These are phyloP conservation scores for Curvularia spicifera DNA, from an alignment of 2,329 filamentous ascomycete genomes.

Conservation along the genomic window DNA sequence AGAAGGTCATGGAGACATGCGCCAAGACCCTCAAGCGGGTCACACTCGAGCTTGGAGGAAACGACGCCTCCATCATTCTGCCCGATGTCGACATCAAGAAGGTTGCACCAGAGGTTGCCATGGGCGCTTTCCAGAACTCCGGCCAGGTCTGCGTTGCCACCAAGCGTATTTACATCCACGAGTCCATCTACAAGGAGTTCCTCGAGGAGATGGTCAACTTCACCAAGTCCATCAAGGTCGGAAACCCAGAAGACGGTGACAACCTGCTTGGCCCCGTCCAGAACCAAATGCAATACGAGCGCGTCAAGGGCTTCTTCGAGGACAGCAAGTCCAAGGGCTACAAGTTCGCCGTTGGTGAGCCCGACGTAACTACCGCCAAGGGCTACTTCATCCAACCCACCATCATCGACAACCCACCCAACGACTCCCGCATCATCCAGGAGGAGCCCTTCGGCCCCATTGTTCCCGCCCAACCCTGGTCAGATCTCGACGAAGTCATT, in stretches of 20 bases:
- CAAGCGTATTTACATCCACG: conserved; percentile 49
- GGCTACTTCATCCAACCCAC: conserved; percentile 68
- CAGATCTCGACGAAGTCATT: conserved; percentile 60
- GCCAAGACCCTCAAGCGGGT: conserved; percentile 65
- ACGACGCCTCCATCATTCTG: conserved; percentile 66
- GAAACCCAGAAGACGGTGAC: conserved; percentile 49
- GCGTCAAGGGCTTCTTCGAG: conserved; percentile 62
- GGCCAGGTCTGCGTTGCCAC: conserved; percentile 57
- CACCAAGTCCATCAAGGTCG: conserved; percentile 53
- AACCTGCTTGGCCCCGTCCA: conserved; percentile 66
- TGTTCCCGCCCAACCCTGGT: conserved; percentile 69
- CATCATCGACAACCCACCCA: conserved; percentile 65
- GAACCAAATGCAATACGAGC: conserved; percentile 70
- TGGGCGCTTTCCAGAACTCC: conserved; percentile 62
- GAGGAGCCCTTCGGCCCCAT: conserved; percentile 72
- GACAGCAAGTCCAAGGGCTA: conserved; percentile 63
- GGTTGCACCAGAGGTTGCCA: conserved; percentile 57
- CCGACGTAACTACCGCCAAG: conserved; percentile 40
- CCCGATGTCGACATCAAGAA: conserved; percentile 64
- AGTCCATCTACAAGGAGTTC: conserved; percentile 49
- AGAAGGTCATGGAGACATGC: conserved; percentile 65
- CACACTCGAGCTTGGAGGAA: conserved; percentile 67
- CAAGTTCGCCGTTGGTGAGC: conserved; percentile 59
- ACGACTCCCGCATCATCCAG: conserved; percentile 62
- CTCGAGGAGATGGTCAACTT: conserved; percentile 53